Evolutionary conservation across 192 early-diverging fungal species (phyloP), one percentile per base, ranked within the genome.

Genomic region (Coemansia sp.): DNA sequence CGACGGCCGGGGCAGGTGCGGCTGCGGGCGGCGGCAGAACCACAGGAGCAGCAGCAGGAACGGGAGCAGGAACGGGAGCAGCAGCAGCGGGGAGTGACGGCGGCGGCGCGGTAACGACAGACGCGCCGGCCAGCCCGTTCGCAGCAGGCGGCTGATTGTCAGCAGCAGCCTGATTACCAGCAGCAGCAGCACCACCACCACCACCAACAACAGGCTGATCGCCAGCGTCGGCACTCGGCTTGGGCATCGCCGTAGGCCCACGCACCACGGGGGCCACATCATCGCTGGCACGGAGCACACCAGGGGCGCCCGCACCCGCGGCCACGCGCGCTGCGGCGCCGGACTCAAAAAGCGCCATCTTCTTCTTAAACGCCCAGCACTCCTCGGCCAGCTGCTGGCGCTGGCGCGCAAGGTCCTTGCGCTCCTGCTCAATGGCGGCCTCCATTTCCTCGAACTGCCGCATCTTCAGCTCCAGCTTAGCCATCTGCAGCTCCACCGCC

Each of bases 381-480:
- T 78, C 76, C 53, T 78, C 72, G 25, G 75, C 65, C 17, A 82
- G 60, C 51, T 68, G 64, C 57, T 71, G 67, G 12, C 71, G 66
- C 59, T 73, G 68, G 17, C 65, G 62, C 54, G 88, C 90, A 10
- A 98, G 68, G 17, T 94, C 89, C 54, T 82, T 80, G 64, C 89
- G 78, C 74, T 99, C 96, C n/a, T 81, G 80, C 52, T 96, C 96
- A 12, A 99, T 67, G 3, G 94, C 77, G 15, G 75, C 80, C 69
- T 96, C 97, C 52, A 98, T 63, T 65, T 96, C 91, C 42, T 95
- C 86, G 67, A 99, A 94, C 70, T 97, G 92, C 58, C 82, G 73
- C 85, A 98, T 84, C 71, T 99, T 99, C 21, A 93, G 80, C 57
- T 94, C 89, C 51, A 98, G 59, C 69, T 97, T 96, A 67, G 84